Base-by-base conservation (phyloP, 2,329 filamentous ascomycete species). In the Trematosphaeria pertusa region DNA sequence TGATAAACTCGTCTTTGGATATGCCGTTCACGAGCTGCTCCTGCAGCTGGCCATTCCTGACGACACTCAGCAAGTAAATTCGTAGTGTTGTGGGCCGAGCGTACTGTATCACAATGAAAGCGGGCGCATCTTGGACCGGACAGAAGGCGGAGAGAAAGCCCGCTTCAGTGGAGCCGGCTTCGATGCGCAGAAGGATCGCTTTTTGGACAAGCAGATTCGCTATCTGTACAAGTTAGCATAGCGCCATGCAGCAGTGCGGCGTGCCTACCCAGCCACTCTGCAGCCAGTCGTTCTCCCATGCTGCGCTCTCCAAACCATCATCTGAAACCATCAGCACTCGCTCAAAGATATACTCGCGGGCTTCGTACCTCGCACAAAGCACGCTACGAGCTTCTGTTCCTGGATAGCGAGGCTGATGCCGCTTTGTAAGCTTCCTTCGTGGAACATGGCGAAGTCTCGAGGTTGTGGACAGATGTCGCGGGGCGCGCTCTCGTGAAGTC, bases 61-160 rank as follows among this genome's bases (percentile, higher is more conserved):
- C n/a, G 9, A 17, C 7, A 14, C 38, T 50, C 37, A 50, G 43
- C 38, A 38, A 48, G 14, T 17, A 22, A 35, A 11, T 26, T 28
- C 5, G 5, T 37, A 4, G 28, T 12, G 7, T 30, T 33, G 31
- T 32, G 5, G 30, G 17, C n/a, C 20, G 32, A 20, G 48, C 51
- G 12, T 75, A 87, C 82, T 86, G 84, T 59, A 96, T 92, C 15
- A 95, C 77, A 12, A 96, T 81, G 7, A 96, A 73, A 1, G 88
- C 88, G 0, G 93, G 92, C n/a, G 85, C 84, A 56, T 84, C 84
- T 1, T 84, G 81, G n/a, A 96, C 76, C 0, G 90, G 89, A 61
- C 90, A 95, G 62, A 96, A 89, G 35, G 89, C 89, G 8, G 86
- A 82, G 11, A 97, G 78, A 62, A 91, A 95, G 5, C 83, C 85